Conservation (phyloP, 192 early-diverging fungal species). For the Entomortierella chlamydospora region DNA sequence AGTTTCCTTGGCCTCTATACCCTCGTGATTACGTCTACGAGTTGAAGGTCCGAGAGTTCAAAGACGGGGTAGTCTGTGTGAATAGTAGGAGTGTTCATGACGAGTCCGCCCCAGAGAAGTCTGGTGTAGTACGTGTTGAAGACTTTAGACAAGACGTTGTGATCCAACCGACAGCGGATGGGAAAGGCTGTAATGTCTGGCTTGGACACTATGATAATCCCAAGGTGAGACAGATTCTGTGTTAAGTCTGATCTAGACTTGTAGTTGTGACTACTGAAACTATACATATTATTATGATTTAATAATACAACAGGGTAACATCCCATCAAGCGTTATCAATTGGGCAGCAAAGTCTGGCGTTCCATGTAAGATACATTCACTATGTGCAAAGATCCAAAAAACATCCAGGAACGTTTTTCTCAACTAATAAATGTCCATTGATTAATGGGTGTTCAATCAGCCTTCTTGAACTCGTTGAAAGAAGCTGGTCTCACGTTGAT, state of each 20-base stretch:
- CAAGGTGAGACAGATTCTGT: slow-evolving; percentile 37
- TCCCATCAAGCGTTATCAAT: slow-evolving; percentile 40
- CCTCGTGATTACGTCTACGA: slow-evolving; percentile 64
- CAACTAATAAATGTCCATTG: too few species aligned
- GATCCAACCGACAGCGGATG: slow-evolving; percentile 48
- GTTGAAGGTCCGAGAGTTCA: slow-evolving; percentile 40
- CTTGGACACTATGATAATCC: slow-evolving; percentile 64
- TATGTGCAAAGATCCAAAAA: background rate
- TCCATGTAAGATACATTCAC: slow-evolving; percentile 19
- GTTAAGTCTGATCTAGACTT: background rate
- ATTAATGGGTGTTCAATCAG: slow-evolving; percentile 2
- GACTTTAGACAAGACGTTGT: slow-evolving; percentile 61
- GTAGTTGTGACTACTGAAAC: too few species aligned
- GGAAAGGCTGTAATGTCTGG: slow-evolving; percentile 54
- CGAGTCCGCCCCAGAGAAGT: slow-evolving; percentile 24
- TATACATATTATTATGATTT: too few species aligned
- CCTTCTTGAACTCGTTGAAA: slow-evolving; percentile 28
- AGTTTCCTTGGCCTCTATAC: slow-evolving; percentile 62
- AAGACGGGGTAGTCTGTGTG: slow-evolving; percentile 19
- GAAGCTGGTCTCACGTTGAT: slow-evolving; percentile 32
- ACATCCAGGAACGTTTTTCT: too few species aligned
- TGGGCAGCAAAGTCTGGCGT: slow-evolving; percentile 44
- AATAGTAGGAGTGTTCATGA: slow-evolving; percentile 42
- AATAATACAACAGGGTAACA: slow-evolving; percentile 24
- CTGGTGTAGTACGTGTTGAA: slow-evolving; percentile 58